A percentile compares a stretch with the other conserved stretches of the same genome.
Conservation (phyloP, 345 rosid species). For the Camelina neglecta region DNA sequence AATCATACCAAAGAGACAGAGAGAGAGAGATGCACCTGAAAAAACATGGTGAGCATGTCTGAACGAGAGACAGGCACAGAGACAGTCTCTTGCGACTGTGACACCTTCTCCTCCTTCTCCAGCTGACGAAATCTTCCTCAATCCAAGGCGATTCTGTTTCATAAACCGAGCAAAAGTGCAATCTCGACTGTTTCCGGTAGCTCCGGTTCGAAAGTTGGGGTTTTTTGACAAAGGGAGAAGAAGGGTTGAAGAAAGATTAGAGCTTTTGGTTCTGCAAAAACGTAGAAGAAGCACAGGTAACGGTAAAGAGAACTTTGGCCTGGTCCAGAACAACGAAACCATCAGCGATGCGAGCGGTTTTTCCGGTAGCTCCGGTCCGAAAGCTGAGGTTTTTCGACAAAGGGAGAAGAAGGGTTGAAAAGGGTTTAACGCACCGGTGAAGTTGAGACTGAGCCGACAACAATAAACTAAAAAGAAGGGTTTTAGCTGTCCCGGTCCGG, state of each 20-base stretch:
- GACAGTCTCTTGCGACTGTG: slow-evolving; percentile 57
- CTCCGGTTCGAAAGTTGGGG: slow-evolving; percentile 45
- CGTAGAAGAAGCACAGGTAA: slow-evolving; percentile 41
- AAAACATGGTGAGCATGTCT: slow-evolving; percentile 82
- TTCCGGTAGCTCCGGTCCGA: slow-evolving; percentile 27
- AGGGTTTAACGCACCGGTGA: no score
- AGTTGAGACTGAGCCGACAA: no score
- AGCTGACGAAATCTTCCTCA: slow-evolving; percentile 50
- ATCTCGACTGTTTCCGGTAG: slow-evolving; percentile 7
- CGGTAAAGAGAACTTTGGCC: no score
- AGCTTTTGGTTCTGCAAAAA: slow-evolving; percentile 32
- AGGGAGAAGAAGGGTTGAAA: slow-evolving; percentile 32
- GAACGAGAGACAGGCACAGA: slow-evolving; percentile 88
- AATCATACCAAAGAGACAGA: background rate
- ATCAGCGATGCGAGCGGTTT: no score
- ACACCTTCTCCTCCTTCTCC: slow-evolving; percentile 58
- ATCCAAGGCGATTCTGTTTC: slow-evolving; percentile 28
- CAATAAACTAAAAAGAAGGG: no score
- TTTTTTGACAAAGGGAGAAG: slow-evolving; percentile 32
- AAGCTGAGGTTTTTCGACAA: slow-evolving; percentile 44
- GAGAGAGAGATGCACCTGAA: slow-evolving; percentile 56
- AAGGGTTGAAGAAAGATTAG: slow-evolving; percentile 39
- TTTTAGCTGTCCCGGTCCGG: no score
- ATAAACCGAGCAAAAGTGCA: slow-evolving; percentile 42
- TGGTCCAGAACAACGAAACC: no score